These are phyloP conservation scores for Calcarisporium arbuscula DNA, from an alignment of 2,329 filamentous ascomycete genomes.

Conservation along the genomic window DNA sequence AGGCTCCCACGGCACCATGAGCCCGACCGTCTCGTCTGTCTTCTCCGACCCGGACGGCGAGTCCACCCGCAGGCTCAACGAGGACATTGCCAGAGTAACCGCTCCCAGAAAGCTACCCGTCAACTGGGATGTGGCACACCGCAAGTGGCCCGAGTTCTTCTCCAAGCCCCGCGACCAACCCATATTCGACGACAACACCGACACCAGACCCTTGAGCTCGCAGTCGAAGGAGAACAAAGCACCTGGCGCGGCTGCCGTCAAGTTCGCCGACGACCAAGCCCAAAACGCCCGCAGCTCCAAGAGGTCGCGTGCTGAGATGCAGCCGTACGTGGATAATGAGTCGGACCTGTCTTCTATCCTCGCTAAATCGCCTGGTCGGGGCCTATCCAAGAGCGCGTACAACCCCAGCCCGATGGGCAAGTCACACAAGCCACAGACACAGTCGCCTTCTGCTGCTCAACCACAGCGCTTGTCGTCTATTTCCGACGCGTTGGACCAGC, in stretches of 20 bases:
- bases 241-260: conserved; percentile 8
- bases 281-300: conserved; percentile 33
- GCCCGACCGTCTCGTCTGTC: conserved; percentile 46
- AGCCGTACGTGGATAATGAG: conserved; percentile 47
- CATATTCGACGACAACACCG: conserved; percentile 24
- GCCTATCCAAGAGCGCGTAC: conserved; percentile 21
- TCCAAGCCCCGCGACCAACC: conserved; percentile 26
- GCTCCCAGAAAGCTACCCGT: conserved; percentile 32
- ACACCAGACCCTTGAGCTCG: conserved; percentile 28
- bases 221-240: conserved; percentile 40
- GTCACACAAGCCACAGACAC: conserved; percentile 25
- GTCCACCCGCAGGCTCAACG: conserved; percentile 44
- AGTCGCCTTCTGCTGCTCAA: no score
- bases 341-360: conserved; percentile 42
- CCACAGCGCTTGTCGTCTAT: conserved; percentile 23
- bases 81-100: conserved; percentile 40
- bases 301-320: conserved; percentile 43
- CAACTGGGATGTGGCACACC: conserved; percentile 39
- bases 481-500: conserved; percentile 26
- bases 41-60: conserved; percentile 48
- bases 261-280: conserved; percentile 36
- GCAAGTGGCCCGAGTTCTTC: conserved; percentile 48
- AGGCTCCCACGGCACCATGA: conserved; percentile 50
- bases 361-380: conserved; percentile 30
- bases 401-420: conserved; percentile 32